Evolutionary conservation across 75 land plant genomes (phyloP).

Genomic region (Isoetes taiwanensis): DNA sequence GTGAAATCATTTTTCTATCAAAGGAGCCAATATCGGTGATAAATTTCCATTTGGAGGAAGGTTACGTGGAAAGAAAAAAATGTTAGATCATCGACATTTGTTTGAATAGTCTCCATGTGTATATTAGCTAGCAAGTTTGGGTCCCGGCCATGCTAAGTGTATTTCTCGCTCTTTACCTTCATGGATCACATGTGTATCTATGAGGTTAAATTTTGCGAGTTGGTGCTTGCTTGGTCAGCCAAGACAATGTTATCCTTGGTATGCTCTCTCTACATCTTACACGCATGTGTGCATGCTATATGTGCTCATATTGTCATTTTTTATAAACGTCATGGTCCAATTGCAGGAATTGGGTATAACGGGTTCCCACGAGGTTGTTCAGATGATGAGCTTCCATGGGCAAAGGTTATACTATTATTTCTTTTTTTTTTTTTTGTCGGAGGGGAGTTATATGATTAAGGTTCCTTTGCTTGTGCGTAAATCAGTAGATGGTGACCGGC

Average conservation of each 20-base stretch:
- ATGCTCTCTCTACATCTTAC: slow-evolving; percentile 7
- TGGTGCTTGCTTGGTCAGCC: slow-evolving; percentile 92
- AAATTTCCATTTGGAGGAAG: too few relatives aligned
- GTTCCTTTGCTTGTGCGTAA: slow-evolving; percentile 28
- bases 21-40: too few relatives aligned
- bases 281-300: neutral
- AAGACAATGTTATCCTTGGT: slow-evolving; percentile 82
- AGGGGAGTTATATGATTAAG: neutral
- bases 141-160: too few relatives aligned
- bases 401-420: slow-evolving; percentile 60
- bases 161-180: too few relatives aligned
- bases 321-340: neutral
- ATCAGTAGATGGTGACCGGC: slow-evolving; percentile 49
- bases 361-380: slow-evolving; percentile 98
- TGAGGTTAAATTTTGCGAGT: too few relatives aligned
- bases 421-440: neutral
- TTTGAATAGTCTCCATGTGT: too few relatives aligned
- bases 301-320: neutral
- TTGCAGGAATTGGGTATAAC: slow-evolving; percentile 85
- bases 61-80: too few relatives aligned
- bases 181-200: too few relatives aligned
- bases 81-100: too few relatives aligned
- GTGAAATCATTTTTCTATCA: too few relatives aligned
- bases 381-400: slow-evolving; percentile 95
- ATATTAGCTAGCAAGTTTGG: too few relatives aligned